A percentile compares a stretch with the other conserved stretches of the same genome.
phyloP scores from a whole-genome alignment of 139 green algal genomes.

The Chlorella sp. region DNA sequence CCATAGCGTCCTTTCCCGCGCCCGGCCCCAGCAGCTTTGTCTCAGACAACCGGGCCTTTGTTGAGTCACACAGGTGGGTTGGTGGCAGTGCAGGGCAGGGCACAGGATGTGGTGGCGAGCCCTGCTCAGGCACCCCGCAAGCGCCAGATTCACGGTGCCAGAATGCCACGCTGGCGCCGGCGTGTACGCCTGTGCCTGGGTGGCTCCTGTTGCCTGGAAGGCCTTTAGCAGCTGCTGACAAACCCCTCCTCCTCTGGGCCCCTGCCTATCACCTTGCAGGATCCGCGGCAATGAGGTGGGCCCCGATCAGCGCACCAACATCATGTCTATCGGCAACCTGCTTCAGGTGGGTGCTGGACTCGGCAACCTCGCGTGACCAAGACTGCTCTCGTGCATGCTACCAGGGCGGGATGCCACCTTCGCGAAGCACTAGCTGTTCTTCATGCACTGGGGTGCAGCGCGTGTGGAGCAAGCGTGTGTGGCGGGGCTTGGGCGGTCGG shows the following conservation, averaged over 20 bases:
- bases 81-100: neutral
- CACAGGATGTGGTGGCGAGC: no score
- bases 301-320: constrained; percentile 76
- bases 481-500: neutral
- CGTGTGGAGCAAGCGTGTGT: neutral
- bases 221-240: no score
- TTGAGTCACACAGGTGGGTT: constrained; percentile 39
- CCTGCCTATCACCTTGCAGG: neutral
- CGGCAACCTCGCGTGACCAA: no score
- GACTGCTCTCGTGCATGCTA: neutral
- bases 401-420: no score
- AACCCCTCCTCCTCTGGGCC: no score
- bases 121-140: no score
- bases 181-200: neutral
- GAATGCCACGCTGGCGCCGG: neutral
- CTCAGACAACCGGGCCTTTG: constrained; percentile 37
- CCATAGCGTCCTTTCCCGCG: constrained; percentile 13
- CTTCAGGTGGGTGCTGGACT: constrained; percentile 68
- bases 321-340: constrained; percentile 88
- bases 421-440: no score
- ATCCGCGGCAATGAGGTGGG: constrained; percentile 84
- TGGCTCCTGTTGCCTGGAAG: no score
- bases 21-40: constrained; percentile 28
- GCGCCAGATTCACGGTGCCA: neutral
- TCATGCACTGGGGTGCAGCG: neutral